Base-by-base conservation (phyloP, 2,329 filamentous ascomycete genomes). In the Neurospora sp. region DNA sequence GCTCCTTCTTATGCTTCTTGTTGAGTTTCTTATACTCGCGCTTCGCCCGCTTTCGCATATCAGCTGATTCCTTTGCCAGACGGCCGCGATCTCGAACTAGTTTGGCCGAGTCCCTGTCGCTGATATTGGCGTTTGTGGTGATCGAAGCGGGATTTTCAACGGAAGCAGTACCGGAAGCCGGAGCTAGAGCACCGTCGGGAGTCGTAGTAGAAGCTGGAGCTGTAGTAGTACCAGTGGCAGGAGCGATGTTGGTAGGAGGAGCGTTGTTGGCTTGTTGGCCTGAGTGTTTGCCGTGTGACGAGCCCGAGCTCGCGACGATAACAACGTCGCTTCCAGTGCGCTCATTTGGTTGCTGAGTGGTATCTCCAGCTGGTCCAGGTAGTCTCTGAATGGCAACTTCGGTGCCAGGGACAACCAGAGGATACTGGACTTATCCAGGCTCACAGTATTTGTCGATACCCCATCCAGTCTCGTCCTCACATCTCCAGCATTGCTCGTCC, bases 71-170 rank as follows among this genome's bases (percentile, higher is more conserved):
- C 17, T 46, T 46, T 46, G 42, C 42, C n/a, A 46, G n/a, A 19
- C 9, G 42, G 42, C 42, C 17, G 17, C 42, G 42, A 46, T 46
- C 42, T 11, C 42, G 42, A 19, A 17, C 42, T 19, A 46, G 42
- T 17, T 46, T 46, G 9, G n/a, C 42, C 10, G 42, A 46, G n/a
- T 6, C 0, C 3, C n/a, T 19, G 42, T 46, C 42, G n/a, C n/a
- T 46, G 42, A 2, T 46, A 11, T 11, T 4, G n/a, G n/a, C 3
- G 42, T 19, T 46, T 8, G 42, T 46, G n/a, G 0, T n/a, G 42
- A 1, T 5, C n/a, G 9, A n/a, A 0, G n/a, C n/a, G n/a, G 42
- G 17, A 11, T n/a, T 1, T 11, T 19, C 8, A 4, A n/a, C n/a
- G 42, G n/a, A n/a, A 46, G 0, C n/a, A 46, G 42, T 17, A 46